Base-by-base conservation (phyloP, 1,139 yeast genomes). In the Taphrina betulina region DNA sequence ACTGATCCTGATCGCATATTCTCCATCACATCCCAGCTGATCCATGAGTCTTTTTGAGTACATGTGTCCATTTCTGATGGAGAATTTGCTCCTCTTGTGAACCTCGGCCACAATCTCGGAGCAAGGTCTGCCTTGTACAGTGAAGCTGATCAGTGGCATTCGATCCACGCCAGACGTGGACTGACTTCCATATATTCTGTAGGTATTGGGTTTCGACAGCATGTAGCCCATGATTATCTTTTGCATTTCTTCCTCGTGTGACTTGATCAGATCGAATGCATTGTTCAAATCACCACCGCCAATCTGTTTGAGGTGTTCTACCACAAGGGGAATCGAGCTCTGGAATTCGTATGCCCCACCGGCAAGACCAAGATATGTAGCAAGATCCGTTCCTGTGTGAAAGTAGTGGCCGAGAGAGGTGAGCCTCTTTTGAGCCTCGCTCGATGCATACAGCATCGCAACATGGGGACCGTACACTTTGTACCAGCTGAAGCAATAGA, bases 361-460 rank as follows among this genome's bases (percentile, higher is more conserved):
- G 12, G 40, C 40, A 5, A 36, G 40, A n/a, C 40, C 40, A n/a
- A 36, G 40, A 8, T 12, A 8, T 3, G 40, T 36, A 23, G 23
- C 19, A n/a, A 36, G 23, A 12, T 36, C 40, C 23, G 14, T 19
- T 7, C 40, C 40, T 4, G 14, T 19, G 22, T 36, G 40, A 23
- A 36, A 36, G 23, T 36, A 36, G 19, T 36, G 40, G n/a, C 19
- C 19, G 23, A 36, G 23, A 8, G 40, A n/a, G 22, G n/a, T 23
- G 20, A 36, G 22, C n/a, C 20, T 10, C 5, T n/a, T 8, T 16
- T 36, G 40, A 3, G 40, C 40, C 22, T 14, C 23, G 5, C 12
- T 36, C 12, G 40, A 36, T 5, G 40, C 40, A 36, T 36, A 36
- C n/a, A 36, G 40, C 40, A 36, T 36, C 23, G 40, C 40, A 5